phyloP scores from a whole-genome alignment of 768 basidiomycete genomes.

The Lyophyllum shimeji region DNA sequence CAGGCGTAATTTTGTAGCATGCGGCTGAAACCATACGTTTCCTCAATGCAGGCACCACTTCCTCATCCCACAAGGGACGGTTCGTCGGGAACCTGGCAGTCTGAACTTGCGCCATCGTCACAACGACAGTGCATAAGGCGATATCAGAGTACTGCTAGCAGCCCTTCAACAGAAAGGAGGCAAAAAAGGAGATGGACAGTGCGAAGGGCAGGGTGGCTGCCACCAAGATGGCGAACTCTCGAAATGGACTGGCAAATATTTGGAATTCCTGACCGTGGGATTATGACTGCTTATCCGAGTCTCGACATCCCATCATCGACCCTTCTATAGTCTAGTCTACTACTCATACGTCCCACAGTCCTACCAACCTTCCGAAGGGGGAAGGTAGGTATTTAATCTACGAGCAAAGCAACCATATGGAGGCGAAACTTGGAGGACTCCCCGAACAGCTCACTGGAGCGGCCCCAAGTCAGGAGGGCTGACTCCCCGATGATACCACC shows the following conservation, averaged over 20 bases:
- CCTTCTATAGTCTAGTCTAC: conserved; percentile 5
- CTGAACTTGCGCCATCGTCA: conserved; percentile 42
- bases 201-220: conserved; percentile 12
- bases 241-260: conserved; percentile 3
- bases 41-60: conserved; percentile 77
- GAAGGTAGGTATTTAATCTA: neutral
- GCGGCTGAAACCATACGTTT: conserved; percentile 54
- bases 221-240: conserved; percentile 14
- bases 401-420: neutral
- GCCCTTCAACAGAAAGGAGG: conserved; percentile 1
- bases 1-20: conserved; percentile 3
- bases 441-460: no score
- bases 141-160: conserved; percentile 1
- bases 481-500: no score
- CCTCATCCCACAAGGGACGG: conserved; percentile 75
- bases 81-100: conserved; percentile 33
- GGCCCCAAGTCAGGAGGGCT: no score
- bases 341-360: neutral
- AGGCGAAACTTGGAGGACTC: no score
- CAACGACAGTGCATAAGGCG: conserved; percentile 6
- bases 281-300: neutral
- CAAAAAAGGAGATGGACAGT: conserved; percentile 2
- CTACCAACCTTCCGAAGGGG: neutral
- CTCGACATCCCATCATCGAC: neutral
- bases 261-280: conserved; percentile 16